Base-by-base conservation (phyloP, 1,139 yeast genomes). In the Yamadazyma friedrichii region DNA sequence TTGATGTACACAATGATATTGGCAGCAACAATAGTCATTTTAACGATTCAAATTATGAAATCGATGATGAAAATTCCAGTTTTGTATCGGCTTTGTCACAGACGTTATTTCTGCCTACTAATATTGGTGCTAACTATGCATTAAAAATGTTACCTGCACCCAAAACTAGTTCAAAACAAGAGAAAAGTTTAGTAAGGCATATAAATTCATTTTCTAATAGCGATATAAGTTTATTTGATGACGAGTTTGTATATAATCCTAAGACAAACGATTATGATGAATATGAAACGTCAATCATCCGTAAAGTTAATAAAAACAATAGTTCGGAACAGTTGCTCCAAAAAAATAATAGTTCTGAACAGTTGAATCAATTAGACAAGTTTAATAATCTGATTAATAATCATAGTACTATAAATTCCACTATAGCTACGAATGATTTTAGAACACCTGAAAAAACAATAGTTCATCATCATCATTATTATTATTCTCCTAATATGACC, bases 81-180 rank as follows among this genome's bases (percentile, higher is more conserved):
- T 44, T 51, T 38, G 53, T 53, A n/a, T 52, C 58, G 9, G 51
- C 58, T 3, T 41, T 55, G 24, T 52, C 57, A 2, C 47, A 42
- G 15, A 48, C 52, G 6, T 35, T 59, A 34, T 44, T 55, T 31
- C 67, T 70, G 29, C 75, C 75, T 3, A 69, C 75, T 1, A 53
- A 52, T 33, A 47, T 67, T 11, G 75, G 75, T 0, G 74, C 74
- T n/a, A 59, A 61, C 45, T 50, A 65, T 40, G 75, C 75, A 1
- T 45, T 65, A 36, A 53, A 58, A 38, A 46, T 63, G 31, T 46
- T 65, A n/a, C 56, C 65, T 44, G 56, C 61, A 9, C 59, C 67
- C 2, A 56, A 59, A 12, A 16, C 29, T n/a, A 22, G 16, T 5
- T 15, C 10, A n/a, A 10, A 28, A 30, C 10, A 9, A 6, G 36